Evolutionary conservation across 2,329 filamentous ascomycete genomes (phyloP), one percentile per base, ranked within the genome.

Genomic region (Alternaria metachromatica): DNA sequence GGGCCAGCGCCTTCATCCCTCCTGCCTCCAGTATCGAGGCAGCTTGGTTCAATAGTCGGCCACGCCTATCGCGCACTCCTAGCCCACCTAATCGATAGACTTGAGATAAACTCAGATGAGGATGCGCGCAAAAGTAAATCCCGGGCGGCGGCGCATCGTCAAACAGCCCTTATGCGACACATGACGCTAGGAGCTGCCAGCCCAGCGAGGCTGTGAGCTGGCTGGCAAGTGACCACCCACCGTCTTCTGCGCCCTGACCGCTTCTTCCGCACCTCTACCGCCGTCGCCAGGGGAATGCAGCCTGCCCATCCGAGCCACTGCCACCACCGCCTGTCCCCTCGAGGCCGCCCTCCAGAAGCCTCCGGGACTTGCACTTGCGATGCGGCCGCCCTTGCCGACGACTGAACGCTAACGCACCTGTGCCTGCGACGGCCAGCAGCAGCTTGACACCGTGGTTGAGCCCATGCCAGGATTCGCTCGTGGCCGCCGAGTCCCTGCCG

Each of bases 141-240:
- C 30, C 37, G 20, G 37, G 20, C 53, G 23, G 64, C 69, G 71
- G 68, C 67, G 66, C 69, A 70, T 65, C 63, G 63, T 68, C 68
- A 74, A 74, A 74, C 71, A 62, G 63, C 62, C 62, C 69, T 69
- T 68, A 67, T 72, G 66, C 72, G 68, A 65, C 60, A 59, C 63
- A 60, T 58, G 50, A 70, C 71, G 71, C 72, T 72, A 73, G 60
- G 33, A 63, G 43, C 46, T 67, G 67, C 59, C 69, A 63, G 69
- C 66, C 70, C 69, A 74, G 56, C 65, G 67, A 68, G 68, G 69
- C 66, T 61, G 62, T 65, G 65, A 67, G 61, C 63, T 67, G 66
- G 69, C 62, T 54, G 55, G 63, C 63, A 64, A 64, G 63, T 74
- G 68, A 72, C 67, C 70, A 68, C 68, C 53, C 61, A 58, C 58